Percentiles rank a stretch among this genome's conserved stretches.
Conservation (phyloP, 2,329 filamentous ascomycete species). For the Chaetomiaceae sp. region DNA sequence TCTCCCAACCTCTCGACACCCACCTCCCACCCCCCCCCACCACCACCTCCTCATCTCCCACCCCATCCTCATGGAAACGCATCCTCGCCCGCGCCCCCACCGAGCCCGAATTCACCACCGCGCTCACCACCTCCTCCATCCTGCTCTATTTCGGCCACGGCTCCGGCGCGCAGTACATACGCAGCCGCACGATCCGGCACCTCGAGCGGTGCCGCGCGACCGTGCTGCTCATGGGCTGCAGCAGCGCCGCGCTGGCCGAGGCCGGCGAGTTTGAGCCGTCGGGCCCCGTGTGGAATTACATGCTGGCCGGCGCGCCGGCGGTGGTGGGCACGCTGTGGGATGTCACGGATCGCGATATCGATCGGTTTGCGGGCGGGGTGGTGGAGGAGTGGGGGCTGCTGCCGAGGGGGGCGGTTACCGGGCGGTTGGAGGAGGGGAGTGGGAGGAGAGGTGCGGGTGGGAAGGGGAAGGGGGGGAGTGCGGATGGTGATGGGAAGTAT, state of each 20-base stretch:
- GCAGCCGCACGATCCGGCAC: slow-evolving; percentile 72
- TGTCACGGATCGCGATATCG: slow-evolving; percentile 95
- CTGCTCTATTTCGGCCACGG: slow-evolving; percentile 96
- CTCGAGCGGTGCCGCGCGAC: slow-evolving; percentile 69
- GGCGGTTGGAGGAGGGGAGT: slow-evolving; percentile 29
- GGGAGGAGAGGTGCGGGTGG: slow-evolving; percentile 27
- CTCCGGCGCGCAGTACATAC: slow-evolving; percentile 89
- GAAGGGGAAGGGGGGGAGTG: slow-evolving; percentile 19
- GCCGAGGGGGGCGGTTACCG: slow-evolving; percentile 32
- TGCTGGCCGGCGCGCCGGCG: slow-evolving; percentile 79
- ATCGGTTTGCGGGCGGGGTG: slow-evolving; percentile 73
- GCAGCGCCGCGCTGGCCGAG: slow-evolving; percentile 72
- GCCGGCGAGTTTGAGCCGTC: slow-evolving; percentile 86
- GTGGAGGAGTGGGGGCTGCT: slow-evolving; percentile 85
- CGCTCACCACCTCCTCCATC: slow-evolving; percentile 61
- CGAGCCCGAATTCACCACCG: slow-evolving; percentile 68
- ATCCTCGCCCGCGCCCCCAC: slow-evolving; percentile 64
- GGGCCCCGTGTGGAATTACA: slow-evolving; percentile 85
- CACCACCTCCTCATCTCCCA: not conserved
- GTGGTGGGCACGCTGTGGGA: slow-evolving; percentile 95
- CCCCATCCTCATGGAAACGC: slow-evolving; percentile 45
- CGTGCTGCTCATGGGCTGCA: slow-evolving; percentile 90
- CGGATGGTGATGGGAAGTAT: slow-evolving; percentile 15
- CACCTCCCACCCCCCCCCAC: slow-evolving; percentile 52
- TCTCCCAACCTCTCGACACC: slow-evolving; percentile 57